These are phyloP conservation scores for Hypomontagnella monticulosa DNA, from an alignment of 495 filamentous ascomycete species.

Conservation along the genomic window DNA sequence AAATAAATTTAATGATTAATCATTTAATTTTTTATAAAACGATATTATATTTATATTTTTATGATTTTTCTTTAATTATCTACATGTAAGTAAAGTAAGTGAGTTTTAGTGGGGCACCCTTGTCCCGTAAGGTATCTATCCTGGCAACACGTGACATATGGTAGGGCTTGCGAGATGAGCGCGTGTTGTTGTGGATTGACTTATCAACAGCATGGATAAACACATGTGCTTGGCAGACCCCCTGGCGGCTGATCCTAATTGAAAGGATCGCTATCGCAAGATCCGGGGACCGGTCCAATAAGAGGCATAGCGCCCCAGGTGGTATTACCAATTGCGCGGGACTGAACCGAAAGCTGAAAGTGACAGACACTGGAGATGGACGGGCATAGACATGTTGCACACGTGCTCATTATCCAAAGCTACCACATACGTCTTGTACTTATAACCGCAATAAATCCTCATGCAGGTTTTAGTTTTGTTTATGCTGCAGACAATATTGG, in stretches of 20 bases:
- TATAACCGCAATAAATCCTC: no score
- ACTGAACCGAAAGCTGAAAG: conserved; percentile 26
- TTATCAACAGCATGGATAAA: conserved; percentile 31
- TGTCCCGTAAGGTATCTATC: no score
- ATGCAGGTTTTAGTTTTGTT: no score
- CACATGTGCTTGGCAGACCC: conserved; percentile 26
- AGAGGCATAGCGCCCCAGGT: conserved; percentile 11
- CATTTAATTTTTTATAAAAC: no score
- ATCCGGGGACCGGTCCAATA: conserved; percentile 22
- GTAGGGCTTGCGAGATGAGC: conserved; percentile 17
- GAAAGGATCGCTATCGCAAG: conserved; percentile 13
- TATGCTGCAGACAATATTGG: no score
- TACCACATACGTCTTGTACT: no score
- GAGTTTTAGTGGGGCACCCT: no score
- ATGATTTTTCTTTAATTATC: no score
- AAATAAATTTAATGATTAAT: no score
- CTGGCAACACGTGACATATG: no score
- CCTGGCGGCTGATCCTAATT: conserved; percentile 31
- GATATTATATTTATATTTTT: no score
- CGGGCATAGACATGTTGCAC: neutral
- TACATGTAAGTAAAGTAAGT: no score
- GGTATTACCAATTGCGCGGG: conserved; percentile 22
- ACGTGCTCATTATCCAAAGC: conserved; percentile 1
- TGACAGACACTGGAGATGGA: neutral
- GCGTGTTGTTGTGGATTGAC: conserved; percentile 25